Conservation (phyloP, 257 asterid species). For the Petunia axillaris region DNA sequence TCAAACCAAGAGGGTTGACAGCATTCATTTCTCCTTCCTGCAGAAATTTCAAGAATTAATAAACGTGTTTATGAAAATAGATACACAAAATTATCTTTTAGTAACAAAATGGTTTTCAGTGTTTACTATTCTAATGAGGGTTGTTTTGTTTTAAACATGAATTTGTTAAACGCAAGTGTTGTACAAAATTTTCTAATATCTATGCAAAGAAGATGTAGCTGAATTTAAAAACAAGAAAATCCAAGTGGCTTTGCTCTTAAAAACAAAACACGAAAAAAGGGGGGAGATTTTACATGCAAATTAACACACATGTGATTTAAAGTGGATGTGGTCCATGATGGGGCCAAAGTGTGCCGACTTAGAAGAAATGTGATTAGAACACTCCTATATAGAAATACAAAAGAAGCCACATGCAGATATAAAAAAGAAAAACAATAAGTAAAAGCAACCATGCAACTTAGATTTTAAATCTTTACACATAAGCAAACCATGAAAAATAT, state of each 20-base stretch:
- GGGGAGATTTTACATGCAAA: background rate
- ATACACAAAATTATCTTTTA: background rate
- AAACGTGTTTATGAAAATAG: background rate
- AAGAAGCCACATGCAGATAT: background rate
- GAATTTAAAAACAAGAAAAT: no score
- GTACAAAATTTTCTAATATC: no score
- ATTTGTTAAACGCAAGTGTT: no score
- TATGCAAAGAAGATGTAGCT: no score
- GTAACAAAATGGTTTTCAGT: background rate
- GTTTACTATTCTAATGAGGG: background rate
- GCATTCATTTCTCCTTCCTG: conserved; percentile 39
- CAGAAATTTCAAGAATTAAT: background rate
- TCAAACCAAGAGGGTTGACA: conserved; percentile 54
- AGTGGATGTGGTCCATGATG: background rate
- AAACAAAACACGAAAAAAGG: background rate
- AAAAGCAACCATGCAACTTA: conserved; percentile 4
- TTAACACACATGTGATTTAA: background rate
- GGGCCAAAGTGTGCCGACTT: background rate
- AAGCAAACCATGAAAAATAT: background rate
- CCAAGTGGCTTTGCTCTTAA: no score
- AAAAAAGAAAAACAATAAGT: background rate
- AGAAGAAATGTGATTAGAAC: background rate
- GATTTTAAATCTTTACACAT: background rate
- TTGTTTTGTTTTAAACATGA: background rate
- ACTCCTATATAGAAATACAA: background rate